These are phyloP conservation scores for Posidonia australis DNA, from an alignment of 106 monocot genomes.

Conservation along the genomic window DNA sequence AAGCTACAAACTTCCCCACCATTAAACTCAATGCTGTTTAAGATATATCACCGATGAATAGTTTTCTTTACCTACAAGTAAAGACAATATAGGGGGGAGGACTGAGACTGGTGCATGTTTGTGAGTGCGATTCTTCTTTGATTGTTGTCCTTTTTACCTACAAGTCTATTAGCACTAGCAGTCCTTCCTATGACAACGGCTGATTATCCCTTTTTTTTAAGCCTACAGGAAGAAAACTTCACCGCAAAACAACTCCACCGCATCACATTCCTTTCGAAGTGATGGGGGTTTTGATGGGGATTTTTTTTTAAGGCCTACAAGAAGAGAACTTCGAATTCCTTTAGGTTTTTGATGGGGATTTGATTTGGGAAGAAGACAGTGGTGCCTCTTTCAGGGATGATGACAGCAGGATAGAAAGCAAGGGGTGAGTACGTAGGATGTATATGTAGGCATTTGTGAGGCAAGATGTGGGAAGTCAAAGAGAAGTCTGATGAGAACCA, in stretches of 20 bases:
- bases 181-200: too few species aligned
- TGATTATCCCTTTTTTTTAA: too few species aligned
- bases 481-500: too few species aligned
- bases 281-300: too few species aligned
- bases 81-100: background rate
- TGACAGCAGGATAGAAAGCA: background rate
- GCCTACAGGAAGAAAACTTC: background rate
- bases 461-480: background rate
- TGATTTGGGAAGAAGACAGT: conserved; percentile 2
- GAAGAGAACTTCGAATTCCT: too few species aligned
- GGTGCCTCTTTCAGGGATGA: background rate
- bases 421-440: background rate
- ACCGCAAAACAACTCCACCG: too few species aligned
- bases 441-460: background rate
- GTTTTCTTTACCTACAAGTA: background rate
- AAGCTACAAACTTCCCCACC: background rate
- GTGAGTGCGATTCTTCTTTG: background rate
- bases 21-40: background rate
- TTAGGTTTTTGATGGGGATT: background rate
- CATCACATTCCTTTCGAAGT: background rate
- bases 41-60: background rate
- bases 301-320: too few species aligned
- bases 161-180: too few species aligned
- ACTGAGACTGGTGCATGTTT: too few species aligned
- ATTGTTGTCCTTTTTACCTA: too few species aligned